Base-by-base conservation (phyloP, 495 filamentous ascomycete genomes). In the Letharia columbiana region DNA sequence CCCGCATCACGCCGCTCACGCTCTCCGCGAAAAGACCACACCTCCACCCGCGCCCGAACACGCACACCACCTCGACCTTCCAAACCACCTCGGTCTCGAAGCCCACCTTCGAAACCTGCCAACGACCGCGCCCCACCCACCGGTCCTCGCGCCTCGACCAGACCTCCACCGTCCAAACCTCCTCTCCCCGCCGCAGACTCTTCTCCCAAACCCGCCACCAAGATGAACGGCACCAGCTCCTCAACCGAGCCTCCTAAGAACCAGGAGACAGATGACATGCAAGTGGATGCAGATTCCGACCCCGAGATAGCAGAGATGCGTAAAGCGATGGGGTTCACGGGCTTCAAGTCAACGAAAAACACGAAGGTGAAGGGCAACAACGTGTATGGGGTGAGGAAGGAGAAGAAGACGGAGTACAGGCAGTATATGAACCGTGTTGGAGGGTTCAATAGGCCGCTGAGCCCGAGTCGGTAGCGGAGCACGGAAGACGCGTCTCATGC, bases 351-450 rank as follows among this genome's bases (percentile, higher is more conserved):
- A 23, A 98, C 94, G 44, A 96, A 98, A 73, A 83, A 89, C 66
- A 92, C 89, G 69, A 97, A 98, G 73, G 87, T 98, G 0, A 82
- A 86, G 11, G 94, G 94, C 10, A 98, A 98, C 73, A 84, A 96
- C 71, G 84, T 91, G 63, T 92, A 88, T 60, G 90, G 81, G 9
- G 86, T 96, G 40, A 78, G 88, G 66, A 97, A 96, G 81, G 93
- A 96, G 79, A 98, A 96, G 86, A 91, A 91, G 82, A 90, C 88
- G 9, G 86, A 95, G 81, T 97, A 97, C 73, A 81, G 94, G 73
- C 94, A 98, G 83, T 98, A 98, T 75, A 98, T 98, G 94, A 98
- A 98, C 75, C 88, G 94, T 64, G 77, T 86, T n/a, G 93, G 93
- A 57, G 94, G 94, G 54, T 98, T 98, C 81, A 98, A 98, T 76